A percentile compares a stretch with the other conserved stretches of the same genome.
phyloP scores from a whole-genome alignment of 2,329 filamentous ascomycete species.

The Fusarium sp. region DNA sequence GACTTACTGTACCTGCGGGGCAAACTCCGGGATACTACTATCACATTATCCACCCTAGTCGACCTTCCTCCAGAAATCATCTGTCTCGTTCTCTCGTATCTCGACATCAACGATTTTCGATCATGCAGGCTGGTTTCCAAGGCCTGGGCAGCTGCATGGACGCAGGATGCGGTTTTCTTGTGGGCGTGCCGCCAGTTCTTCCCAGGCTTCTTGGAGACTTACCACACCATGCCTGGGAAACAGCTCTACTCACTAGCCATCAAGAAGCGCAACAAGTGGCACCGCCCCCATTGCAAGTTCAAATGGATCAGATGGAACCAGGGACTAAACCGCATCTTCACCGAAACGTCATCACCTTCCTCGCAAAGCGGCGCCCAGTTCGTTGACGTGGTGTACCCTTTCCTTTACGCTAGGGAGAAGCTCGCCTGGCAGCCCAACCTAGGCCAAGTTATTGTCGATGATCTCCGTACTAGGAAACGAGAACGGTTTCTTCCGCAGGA shows the following conservation, averaged over 20 bases:
- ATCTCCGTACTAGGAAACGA: conserved; percentile 41
- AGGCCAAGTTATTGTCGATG: conserved; percentile 44
- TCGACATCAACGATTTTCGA: conserved; percentile 47
- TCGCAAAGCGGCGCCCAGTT: not conserved
- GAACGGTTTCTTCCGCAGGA: conserved; percentile 36
- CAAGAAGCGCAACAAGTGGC: conserved; percentile 30
- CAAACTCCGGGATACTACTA: conserved; percentile 25
- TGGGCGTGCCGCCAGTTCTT: conserved; percentile 48
- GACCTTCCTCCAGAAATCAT: conserved; percentile 51
- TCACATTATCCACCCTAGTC: conserved; percentile 44
- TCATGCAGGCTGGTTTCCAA: conserved; percentile 47
- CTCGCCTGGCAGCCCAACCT: conserved; percentile 48
- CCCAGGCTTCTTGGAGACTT: conserved; percentile 45
- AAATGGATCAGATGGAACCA: conserved; percentile 34
- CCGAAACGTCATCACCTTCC: conserved; percentile 1
- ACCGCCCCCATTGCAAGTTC: conserved; percentile 12
- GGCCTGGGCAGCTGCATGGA: conserved; percentile 48
- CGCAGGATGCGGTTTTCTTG: conserved; percentile 37
- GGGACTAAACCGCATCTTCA: conserved; percentile 15
- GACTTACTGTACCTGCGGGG: conserved; percentile 49
- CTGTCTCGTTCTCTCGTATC: conserved; percentile 38
- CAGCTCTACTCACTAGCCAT: conserved; percentile 34
- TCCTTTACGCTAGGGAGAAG: conserved; percentile 45
- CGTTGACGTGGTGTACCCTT: conserved; percentile 3
- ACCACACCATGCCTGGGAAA: conserved; percentile 7